Percentiles rank a stretch among this genome's conserved stretches.
Conservation (phyloP, 768 basidiomycete species). For the Tricholoma hemisulphureum region DNA sequence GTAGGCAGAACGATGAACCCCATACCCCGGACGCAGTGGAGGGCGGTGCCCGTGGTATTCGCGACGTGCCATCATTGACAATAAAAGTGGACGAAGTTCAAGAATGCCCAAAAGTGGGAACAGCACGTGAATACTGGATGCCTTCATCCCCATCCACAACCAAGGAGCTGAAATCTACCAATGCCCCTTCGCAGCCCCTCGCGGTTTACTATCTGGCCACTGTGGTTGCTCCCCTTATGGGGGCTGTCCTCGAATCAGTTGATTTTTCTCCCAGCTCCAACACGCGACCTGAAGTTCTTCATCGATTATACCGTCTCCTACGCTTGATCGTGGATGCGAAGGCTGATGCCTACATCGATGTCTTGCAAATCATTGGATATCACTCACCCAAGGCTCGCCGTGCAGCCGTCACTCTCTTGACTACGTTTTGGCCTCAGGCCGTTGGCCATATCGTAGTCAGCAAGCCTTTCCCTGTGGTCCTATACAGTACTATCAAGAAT, state of each 20-base stretch:
- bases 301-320: slow-evolving; percentile 56
- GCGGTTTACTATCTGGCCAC: slow-evolving; percentile 60
- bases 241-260: slow-evolving; percentile 58
- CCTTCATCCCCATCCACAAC: slow-evolving; percentile 26
- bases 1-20: neutral
- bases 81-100: slow-evolving; percentile 60
- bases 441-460: slow-evolving; percentile 66
- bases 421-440: slow-evolving; percentile 64
- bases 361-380: slow-evolving; percentile 71
- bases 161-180: slow-evolving; percentile 45
- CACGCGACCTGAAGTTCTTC: slow-evolving; percentile 35
- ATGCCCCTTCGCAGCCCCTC: slow-evolving; percentile 54
- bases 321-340: slow-evolving; percentile 54
- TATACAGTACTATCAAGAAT: slow-evolving; percentile 5
- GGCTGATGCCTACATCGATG: slow-evolving; percentile 65
- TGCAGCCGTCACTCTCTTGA: slow-evolving; percentile 53
- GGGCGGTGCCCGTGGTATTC: slow-evolving; percentile 30
- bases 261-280: slow-evolving; percentile 34
- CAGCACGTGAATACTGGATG: slow-evolving; percentile 20
- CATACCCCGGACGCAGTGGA: slow-evolving; percentile 5
- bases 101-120: slow-evolving; percentile 21
- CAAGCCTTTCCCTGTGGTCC: slow-evolving; percentile 45
- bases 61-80: slow-evolving; percentile 35
- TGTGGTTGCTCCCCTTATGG: slow-evolving; percentile 60
- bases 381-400: slow-evolving; percentile 54